Evolutionary conservation across 192 early-diverging fungal genomes (phyloP).

Genomic region (Backusella liffmaniae): DNA sequence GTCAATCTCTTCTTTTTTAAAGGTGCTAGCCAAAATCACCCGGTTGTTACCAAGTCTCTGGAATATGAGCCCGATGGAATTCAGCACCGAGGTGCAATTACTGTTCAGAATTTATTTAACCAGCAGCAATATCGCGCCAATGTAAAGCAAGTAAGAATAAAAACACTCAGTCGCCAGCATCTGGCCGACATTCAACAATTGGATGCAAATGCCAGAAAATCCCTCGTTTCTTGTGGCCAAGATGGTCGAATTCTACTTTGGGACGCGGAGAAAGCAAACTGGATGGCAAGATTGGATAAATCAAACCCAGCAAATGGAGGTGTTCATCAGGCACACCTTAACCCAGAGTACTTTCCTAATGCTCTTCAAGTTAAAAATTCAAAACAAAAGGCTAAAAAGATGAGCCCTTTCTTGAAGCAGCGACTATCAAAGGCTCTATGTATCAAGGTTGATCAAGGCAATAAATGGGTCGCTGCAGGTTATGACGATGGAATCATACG

Average conservation of each 20-base stretch:
- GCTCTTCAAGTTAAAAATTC: neutral
- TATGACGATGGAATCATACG: slow-evolving; percentile 33
- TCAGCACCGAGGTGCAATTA: slow-evolving; percentile 27
- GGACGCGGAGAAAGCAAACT: slow-evolving; percentile 21
- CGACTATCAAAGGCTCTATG: slow-evolving; percentile 8
- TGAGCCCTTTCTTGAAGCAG: neutral
- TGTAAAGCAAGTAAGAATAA: slow-evolving; percentile 17
- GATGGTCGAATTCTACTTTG: slow-evolving; percentile 37
- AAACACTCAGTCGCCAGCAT: slow-evolving; percentile 27
- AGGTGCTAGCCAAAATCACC: slow-evolving; percentile 5
- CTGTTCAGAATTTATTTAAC: slow-evolving; percentile 19
- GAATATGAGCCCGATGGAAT: slow-evolving; percentile 27
- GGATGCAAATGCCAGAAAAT: slow-evolving; percentile 22
- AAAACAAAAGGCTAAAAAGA: neutral
- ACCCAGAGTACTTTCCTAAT: slow-evolving; percentile 1
- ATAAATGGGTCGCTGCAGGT: slow-evolving; percentile 31
- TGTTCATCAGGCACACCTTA: neutral
- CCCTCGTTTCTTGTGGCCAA: slow-evolving; percentile 28
- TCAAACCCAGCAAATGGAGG: slow-evolving; percentile 1
- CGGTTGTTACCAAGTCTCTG: neutral
- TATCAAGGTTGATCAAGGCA: slow-evolving; percentile 28
- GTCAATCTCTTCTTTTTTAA: neutral
- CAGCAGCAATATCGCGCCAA: slow-evolving; percentile 16
- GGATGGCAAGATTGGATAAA: slow-evolving; percentile 34
- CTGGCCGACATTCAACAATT: slow-evolving; percentile 28